Evolutionary conservation across 73 alveolate genomes (phyloP).

Genomic region (Paramecium biaurelia): DNA sequence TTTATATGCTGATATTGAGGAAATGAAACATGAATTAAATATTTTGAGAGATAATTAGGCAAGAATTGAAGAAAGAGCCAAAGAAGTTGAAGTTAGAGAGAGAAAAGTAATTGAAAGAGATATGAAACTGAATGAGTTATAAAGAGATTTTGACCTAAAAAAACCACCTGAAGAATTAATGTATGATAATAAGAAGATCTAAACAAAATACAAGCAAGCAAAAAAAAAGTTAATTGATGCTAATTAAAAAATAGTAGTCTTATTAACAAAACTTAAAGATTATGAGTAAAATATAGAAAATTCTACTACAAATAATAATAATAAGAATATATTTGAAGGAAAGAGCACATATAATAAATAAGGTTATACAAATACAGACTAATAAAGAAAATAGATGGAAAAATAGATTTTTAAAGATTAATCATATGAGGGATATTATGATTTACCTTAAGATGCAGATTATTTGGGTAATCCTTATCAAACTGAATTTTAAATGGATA

Average conservation of each 20-base stretch:
- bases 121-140: not conserved
- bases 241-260: not conserved
- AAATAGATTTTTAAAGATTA: not conserved
- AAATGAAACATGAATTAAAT: not conserved
- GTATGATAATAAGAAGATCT: not conserved
- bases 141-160: not conserved
- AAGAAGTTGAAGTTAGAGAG: not conserved
- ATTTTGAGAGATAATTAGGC: not conserved
- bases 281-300: not conserved
- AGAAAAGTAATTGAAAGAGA: slow-evolving; percentile 27
- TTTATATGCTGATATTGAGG: not conserved
- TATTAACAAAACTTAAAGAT: not conserved
- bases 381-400: not conserved
- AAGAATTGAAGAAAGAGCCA: slow-evolving; percentile 18
- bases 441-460: slow-evolving; percentile 23
- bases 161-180: slow-evolving; percentile 2
- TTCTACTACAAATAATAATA: not conserved
- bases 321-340: not conserved
- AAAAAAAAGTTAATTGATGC: not conserved
- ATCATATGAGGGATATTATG: not conserved
- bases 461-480: slow-evolving; percentile 3
- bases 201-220: not conserved
- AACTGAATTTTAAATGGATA: slow-evolving; percentile 20
- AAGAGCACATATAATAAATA: not conserved
- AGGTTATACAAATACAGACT: not conserved